Conservation (phyloP, 2,329 filamentous ascomycete genomes). For the Thelonectria blattea region DNA sequence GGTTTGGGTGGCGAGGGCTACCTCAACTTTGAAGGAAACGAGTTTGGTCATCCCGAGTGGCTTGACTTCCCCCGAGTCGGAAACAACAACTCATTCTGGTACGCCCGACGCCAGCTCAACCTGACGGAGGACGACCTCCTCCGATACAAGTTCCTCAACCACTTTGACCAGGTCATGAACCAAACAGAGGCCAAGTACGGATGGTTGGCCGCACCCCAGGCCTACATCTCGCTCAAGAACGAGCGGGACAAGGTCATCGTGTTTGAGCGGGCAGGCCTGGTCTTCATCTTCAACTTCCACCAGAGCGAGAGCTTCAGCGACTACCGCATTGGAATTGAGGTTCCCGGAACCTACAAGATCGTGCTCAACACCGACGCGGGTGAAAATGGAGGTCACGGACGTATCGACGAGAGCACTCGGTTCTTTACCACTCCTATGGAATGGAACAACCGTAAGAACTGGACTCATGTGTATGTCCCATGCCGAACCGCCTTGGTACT, state of each 20-base stretch:
- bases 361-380: constrained; percentile 82
- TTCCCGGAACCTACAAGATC: constrained; percentile 83
- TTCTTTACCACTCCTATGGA: constrained; percentile 91
- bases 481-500: constrained; percentile 79
- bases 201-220: constrained; percentile 86
- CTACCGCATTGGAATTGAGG: constrained; percentile 89
- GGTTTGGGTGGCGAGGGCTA: constrained; percentile 93
- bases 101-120: constrained; percentile 91
- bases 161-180: constrained; percentile 95
- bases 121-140: constrained; percentile 84
- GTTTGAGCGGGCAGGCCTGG: constrained; percentile 87
- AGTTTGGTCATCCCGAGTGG: constrained; percentile 99
- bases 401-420: constrained; percentile 78
- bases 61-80: constrained; percentile 96
- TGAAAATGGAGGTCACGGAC: constrained; percentile 78
- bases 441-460: constrained; percentile 92
- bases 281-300: constrained; percentile 98
- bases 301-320: constrained; percentile 84
- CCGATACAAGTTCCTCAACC: constrained; percentile 89
- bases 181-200: constrained; percentile 84
- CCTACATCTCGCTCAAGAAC: constrained; percentile 92
- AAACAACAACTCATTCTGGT: constrained; percentile 93
- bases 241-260: constrained; percentile 93
- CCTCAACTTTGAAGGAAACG: constrained; percentile 98
- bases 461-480: constrained; percentile 90